Evolutionary conservation across 495 filamentous ascomycete species (phyloP).

Genomic region (Ascodesmis nigricans): DNA sequence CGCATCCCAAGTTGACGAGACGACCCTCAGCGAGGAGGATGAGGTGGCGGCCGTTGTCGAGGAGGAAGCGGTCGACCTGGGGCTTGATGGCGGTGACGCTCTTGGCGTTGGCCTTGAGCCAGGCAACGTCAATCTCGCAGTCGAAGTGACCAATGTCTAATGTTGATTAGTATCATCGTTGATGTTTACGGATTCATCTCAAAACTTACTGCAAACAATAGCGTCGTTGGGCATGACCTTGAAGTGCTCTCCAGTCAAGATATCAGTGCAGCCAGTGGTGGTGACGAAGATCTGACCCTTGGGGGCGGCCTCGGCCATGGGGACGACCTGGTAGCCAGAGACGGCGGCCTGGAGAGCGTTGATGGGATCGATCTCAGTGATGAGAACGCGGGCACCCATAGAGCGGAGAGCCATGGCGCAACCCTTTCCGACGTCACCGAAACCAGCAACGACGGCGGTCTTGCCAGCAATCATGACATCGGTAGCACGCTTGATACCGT

Average conservation of each 20-base stretch:
- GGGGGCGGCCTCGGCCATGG: slow-evolving; percentile 86
- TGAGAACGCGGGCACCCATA: slow-evolving; percentile 91
- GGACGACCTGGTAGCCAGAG: slow-evolving; percentile 85
- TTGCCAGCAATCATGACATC: slow-evolving; percentile 99
- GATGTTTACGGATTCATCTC: background rate
- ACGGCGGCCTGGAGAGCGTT: slow-evolving; percentile 98
- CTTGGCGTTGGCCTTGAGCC: slow-evolving; percentile 89
- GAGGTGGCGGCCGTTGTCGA: slow-evolving; percentile 86
- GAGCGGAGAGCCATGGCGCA: slow-evolving; percentile 84
- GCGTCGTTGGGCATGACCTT: slow-evolving; percentile 95
- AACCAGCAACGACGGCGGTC: slow-evolving; percentile 90
- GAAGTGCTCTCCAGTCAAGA: slow-evolving; percentile 79
- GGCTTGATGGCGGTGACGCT: slow-evolving; percentile 97
- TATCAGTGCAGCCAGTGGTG: slow-evolving; percentile 97
- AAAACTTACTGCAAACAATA: slow-evolving; percentile 83
- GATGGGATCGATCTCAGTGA: slow-evolving; percentile 98
- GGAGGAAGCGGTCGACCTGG: slow-evolving; percentile 92
- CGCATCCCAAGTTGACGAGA: slow-evolving; percentile 97
- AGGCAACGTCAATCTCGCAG: slow-evolving; percentile 98
- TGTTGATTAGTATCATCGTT: background rate
- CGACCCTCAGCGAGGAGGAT: slow-evolving; percentile 96
- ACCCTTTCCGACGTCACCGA: slow-evolving; percentile 98
- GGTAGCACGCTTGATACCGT: slow-evolving; percentile 99
- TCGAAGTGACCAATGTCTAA: slow-evolving; percentile 98
- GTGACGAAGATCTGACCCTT: slow-evolving; percentile 96